Percentiles rank a stretch among this genome's conserved stretches.
phyloP scores from a whole-genome alignment of 2,329 filamentous ascomycete genomes.

The Aspergillus piperis region DNA sequence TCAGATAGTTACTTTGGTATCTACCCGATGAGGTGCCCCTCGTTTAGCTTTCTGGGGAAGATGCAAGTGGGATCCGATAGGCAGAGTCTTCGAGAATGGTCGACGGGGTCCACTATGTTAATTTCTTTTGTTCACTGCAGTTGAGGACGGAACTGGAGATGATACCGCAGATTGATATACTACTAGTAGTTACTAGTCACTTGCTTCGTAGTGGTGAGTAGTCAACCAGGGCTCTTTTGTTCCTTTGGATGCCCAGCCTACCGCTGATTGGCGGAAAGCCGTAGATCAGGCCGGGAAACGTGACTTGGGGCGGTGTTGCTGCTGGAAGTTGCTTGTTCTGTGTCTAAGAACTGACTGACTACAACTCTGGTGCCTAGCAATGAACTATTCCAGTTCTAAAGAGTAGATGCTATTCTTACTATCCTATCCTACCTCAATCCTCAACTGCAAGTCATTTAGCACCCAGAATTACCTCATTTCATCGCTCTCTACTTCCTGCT shows the following conservation, averaged over 20 bases:
- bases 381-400: not conserved
- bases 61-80: constrained; percentile 15
- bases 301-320: not conserved
- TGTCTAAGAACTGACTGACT: not conserved
- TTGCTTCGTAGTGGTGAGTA: not conserved
- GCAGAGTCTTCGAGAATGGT: constrained; percentile 10
- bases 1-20: not conserved
- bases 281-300: not conserved
- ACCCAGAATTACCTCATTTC: not conserved
- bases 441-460: not conserved
- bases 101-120: constrained; percentile 8
- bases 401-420: not conserved
- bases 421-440: not conserved
- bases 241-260: not conserved
- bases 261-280: not conserved
- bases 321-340: not conserved
- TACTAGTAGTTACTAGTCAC: not conserved
- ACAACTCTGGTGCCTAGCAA: not conserved
- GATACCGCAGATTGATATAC: too few relatives aligned
- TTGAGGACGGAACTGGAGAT: too few relatives aligned
- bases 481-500: not conserved
- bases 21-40: constrained; percentile 8
- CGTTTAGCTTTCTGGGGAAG: constrained; percentile 18
- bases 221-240: not conserved
- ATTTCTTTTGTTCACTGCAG: constrained; percentile 3